Percentiles rank a stretch among this genome's conserved stretches.
Conservation (phyloP, 768 basidiomycete species). For the Lepiota venenata region DNA sequence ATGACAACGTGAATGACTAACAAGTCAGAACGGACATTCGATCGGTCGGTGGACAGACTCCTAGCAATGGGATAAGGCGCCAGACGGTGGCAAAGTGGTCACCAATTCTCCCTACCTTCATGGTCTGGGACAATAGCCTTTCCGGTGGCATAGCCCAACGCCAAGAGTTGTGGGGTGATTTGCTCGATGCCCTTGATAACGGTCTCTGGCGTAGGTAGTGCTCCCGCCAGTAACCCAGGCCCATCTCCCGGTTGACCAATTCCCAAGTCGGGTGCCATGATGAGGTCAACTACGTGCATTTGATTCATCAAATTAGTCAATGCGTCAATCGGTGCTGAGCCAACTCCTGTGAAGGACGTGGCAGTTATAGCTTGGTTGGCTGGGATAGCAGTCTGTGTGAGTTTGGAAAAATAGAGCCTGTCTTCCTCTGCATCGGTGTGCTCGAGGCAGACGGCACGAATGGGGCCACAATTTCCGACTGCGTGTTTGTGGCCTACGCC, state of each 20-base stretch:
- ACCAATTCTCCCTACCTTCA: conserved; percentile 33
- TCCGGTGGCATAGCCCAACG: conserved; percentile 74
- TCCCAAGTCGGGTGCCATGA: conserved; percentile 62
- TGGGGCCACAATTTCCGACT: conserved; percentile 35
- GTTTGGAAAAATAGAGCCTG: conserved; percentile 51
- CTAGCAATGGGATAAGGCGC: conserved; percentile 23
- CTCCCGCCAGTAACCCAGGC: conserved; percentile 65
- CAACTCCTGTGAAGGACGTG: conserved; percentile 32
- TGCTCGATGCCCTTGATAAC: conserved; percentile 65
- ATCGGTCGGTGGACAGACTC: conserved; percentile 70
- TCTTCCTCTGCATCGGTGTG: conserved; percentile 62
- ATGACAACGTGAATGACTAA: conserved; percentile 30
- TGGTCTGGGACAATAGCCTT: conserved; percentile 64
- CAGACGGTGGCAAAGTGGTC: not conserved
- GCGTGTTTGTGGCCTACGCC: conserved; percentile 3
- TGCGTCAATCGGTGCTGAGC: conserved; percentile 47
- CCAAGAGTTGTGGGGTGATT: conserved; percentile 76
- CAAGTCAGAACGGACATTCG: conserved; percentile 78
- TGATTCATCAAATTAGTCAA: conserved; percentile 51
- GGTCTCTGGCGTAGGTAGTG: conserved; percentile 72
- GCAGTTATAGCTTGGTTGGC: conserved; percentile 6
- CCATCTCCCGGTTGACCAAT: conserved; percentile 72
- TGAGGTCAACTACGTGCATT: conserved; percentile 57
- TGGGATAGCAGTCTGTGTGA: conserved; percentile 22
- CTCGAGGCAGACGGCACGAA: conserved; percentile 76